Percentiles rank a stretch among this genome's conserved stretches.
phyloP scores from a whole-genome alignment of 768 basidiomycete genomes.

The Lactarius sp. region DNA sequence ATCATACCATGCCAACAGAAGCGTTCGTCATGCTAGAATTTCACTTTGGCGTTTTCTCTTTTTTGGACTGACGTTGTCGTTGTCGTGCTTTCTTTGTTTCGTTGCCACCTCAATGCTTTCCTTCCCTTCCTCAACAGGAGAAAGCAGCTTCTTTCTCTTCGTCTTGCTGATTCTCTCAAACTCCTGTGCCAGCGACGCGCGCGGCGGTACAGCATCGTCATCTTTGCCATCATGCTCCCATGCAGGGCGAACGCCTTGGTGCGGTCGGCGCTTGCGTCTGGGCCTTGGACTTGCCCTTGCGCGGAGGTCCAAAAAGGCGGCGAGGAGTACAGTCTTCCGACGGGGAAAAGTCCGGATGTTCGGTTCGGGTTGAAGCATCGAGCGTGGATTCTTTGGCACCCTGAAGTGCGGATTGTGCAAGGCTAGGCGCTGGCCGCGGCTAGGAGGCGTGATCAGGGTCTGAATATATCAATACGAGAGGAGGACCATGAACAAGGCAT shows the following conservation, averaged over 20 bases:
- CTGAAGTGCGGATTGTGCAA: slow-evolving; percentile 25
- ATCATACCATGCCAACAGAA: no score
- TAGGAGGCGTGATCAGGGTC: no score
- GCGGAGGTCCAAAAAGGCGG: slow-evolving; percentile 18
- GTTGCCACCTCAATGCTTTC: background rate
- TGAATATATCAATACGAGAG: no score
- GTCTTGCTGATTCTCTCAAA: slow-evolving; percentile 19
- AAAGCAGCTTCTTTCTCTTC: slow-evolving; percentile 1
- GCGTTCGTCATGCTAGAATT: no score
- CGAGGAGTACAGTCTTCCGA: slow-evolving; percentile 25
- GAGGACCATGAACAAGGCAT: slow-evolving; percentile 14
- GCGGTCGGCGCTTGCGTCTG: background rate
- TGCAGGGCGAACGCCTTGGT: slow-evolving; percentile 10
- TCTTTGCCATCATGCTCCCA: slow-evolving; percentile 15
- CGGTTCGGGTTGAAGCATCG: slow-evolving; percentile 17
- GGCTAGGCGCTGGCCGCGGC: slow-evolving; percentile 5
- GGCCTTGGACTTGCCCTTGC: background rate
- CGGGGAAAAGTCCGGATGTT: slow-evolving; percentile 26
- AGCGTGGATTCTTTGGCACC: slow-evolving; percentile 13
- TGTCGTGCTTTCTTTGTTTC: slow-evolving; percentile 1
- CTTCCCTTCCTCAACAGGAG: slow-evolving; percentile 7
- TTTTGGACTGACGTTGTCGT: background rate
- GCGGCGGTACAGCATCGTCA: slow-evolving; percentile 2
- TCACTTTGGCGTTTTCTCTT: background rate
- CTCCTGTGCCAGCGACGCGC: slow-evolving; percentile 19